Evolutionary conservation across 768 basidiomycete species (phyloP), one percentile per base, ranked within the genome.

Genomic region (Kwoniella bestiolae): DNA sequence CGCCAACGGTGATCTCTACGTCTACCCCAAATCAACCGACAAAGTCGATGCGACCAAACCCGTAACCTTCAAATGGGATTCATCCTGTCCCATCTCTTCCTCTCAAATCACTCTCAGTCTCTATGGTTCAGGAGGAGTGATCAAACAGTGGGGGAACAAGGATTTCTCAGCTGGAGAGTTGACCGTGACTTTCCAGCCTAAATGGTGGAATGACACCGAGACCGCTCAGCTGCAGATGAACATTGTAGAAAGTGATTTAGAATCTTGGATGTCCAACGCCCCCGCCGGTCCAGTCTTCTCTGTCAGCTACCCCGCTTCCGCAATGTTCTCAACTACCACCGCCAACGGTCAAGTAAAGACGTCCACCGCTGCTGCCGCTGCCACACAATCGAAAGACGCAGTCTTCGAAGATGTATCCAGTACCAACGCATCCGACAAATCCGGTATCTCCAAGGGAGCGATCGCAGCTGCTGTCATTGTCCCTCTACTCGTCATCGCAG

Each of bases 31-130:
- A 34, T 56, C 68, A 3, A 58, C 71, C 35, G 35, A 66, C 31
- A 65, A 58, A 28, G 63, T 81, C 73, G 67, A 78, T 58, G 70
- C 78, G 14, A 69, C 76, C 60, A 55, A 76, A 44, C 71, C 72
- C 8, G 44, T 80, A 53, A 81, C 78, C 9, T 75, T 82, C 75
- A 74, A 72, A 35, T 83, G 82, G 82, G 73, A 82, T 70, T 71
- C 74, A 9, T 63, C 73, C 7, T 83, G 82, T 64, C 46, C 77
- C 34, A 63, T 80, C 50, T 51, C 69, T 29, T 56, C 76, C 16
- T 49, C 69, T 9, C 55, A 63, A 38, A 71, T 82, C 63, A 80
- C 81, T 62, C 69, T 83, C 21, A 80, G 80, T 69, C 71, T 83
- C 12, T 81, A 81, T 70, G 74, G 72, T 7, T 50, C 63, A 49